Base-by-base conservation (phyloP, 768 basidiomycete species). In the Leccinum disarticulatum region DNA sequence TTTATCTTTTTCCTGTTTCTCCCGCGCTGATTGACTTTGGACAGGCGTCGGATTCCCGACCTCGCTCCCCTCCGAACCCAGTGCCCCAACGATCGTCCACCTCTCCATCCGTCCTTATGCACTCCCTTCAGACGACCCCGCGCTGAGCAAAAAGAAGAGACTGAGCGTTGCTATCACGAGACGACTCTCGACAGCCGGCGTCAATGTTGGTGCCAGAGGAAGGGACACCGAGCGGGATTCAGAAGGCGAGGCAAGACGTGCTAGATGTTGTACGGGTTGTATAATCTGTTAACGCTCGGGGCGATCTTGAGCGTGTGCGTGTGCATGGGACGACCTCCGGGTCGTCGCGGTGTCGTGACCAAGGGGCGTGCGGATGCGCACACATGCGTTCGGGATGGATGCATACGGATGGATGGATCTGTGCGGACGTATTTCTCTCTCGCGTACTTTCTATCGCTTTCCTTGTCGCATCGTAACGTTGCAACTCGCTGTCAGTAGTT, bases 81-180 rank as follows among this genome's bases (percentile, higher is more conserved):
- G 72, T 1, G 57, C 63, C 0, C 51, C 70, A 2, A 91, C 88
- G 1, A 90, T 92, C 38, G 85, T 91, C 33, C 90, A 92, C 67
- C 78, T 92, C 38, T 88, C 88, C 31, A 82, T 92, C 55, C 81
- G 90, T 13, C 81, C 87, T 0, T 81, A 79, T 57, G 80, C 80
- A 2, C 80, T 80, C 4, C 76, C 81, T 2, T 71, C 77, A 14
- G 81, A 86, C 27, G 82, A 79, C 43, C 79, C 80, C 14, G 69
- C 77, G 3, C 68, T 80, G 41, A 84, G 83, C 74, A 89, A 90
- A 73, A 87, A 85, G 70, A 79, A 76, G 55, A 64, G 72, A 17
- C 62, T 76, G 56, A 68, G 66, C 31, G 59, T 68, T 14, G 70
- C 70, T 10, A 62, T 73, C n/a, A 38, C 69, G 8, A 64, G 75